A percentile compares a stretch with the other conserved stretches of the same genome.
phyloP scores from a whole-genome alignment of 169 alveolate genomes.

The Plasmodium gaboni region DNA sequence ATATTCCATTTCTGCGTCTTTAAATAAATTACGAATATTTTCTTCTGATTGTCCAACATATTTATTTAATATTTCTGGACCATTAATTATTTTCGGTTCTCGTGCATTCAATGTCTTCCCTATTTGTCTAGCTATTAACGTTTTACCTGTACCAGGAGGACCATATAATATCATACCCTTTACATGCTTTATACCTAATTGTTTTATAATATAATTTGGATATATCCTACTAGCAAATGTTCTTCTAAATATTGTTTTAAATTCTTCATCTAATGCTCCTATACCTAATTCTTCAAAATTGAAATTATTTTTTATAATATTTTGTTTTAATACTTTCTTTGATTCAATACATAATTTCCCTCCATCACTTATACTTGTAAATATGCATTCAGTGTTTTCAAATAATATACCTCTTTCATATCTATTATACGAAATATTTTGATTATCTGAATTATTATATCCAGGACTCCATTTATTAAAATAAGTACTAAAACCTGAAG shows the following conservation, averaged over 20 bases:
- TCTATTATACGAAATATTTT: too few species aligned
- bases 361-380: slow-evolving; percentile 74
- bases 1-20: slow-evolving; percentile 98
- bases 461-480: too few species aligned
- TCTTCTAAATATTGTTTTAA: slow-evolving; percentile 98
- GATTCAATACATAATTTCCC: slow-evolving; percentile 78
- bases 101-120: slow-evolving; percentile 97
- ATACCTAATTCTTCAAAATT: slow-evolving; percentile 94
- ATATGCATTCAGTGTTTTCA: slow-evolving; percentile 70
- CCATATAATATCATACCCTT: slow-evolving; percentile 97
- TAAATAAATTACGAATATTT: slow-evolving; percentile 97
- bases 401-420: slow-evolving; percentile 34
- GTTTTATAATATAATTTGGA: slow-evolving; percentile 97
- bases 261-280: slow-evolving; percentile 95
- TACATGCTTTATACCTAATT: slow-evolving; percentile 98
- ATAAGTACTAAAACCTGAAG: too few species aligned
- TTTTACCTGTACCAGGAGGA: slow-evolving; percentile 99
- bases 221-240: slow-evolving; percentile 99
- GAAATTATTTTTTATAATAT: slow-evolving; percentile 89
- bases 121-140: slow-evolving; percentile 99
- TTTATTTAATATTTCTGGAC: slow-evolving; percentile 95
- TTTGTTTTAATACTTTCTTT: slow-evolving; percentile 77
- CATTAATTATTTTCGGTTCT: slow-evolving; percentile 94
- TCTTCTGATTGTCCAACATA: slow-evolving; percentile 99
- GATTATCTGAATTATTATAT: too few species aligned